phyloP scores from a whole-genome alignment of 2,329 filamentous ascomycete species.

The Colletotrichum melonis region DNA sequence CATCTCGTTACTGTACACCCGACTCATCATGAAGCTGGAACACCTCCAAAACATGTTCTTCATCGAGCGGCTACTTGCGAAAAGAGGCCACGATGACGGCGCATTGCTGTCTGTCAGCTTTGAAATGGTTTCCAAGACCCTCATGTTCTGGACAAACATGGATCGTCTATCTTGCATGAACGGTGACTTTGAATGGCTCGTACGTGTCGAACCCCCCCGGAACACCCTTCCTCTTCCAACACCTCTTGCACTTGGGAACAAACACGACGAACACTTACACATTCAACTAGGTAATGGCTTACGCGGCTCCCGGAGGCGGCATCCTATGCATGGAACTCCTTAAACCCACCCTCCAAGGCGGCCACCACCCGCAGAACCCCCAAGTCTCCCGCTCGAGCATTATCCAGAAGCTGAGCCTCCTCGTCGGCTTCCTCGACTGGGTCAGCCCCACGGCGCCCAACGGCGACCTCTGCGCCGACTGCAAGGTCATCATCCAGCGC shows the following conservation, averaged over 20 bases:
- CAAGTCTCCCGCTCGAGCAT: conserved; percentile 58
- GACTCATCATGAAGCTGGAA: conserved; percentile 60
- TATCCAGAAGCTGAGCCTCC: conserved; percentile 62
- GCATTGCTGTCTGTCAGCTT: conserved; percentile 57
- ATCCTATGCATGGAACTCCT: conserved; percentile 64
- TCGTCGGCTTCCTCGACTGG: conserved; percentile 64
- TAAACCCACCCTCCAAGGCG: conserved; percentile 45
- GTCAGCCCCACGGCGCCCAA: conserved; percentile 60
- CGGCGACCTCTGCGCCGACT: conserved; percentile 57
- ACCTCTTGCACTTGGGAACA: too few species aligned
- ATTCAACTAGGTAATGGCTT: conserved; percentile 56
- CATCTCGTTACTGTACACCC: conserved; percentile 50
- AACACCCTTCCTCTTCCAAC: too few species aligned
- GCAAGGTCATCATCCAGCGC: conserved; percentile 59
- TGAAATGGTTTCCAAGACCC: conserved; percentile 58
- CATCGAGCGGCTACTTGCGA: conserved; percentile 66
- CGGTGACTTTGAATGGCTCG: conserved; percentile 62
- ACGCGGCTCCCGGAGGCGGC: conserved; percentile 59
- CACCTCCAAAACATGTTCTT: conserved; percentile 70
- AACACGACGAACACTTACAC: conserved; percentile 1
- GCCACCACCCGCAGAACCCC: conserved; percentile 45
- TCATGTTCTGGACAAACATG: conserved; percentile 61
- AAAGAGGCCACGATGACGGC: conserved; percentile 50
- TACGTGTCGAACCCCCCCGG: conserved; percentile 38
- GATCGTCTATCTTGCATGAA: conserved; percentile 55